phyloP scores from a whole-genome alignment of 768 basidiomycete species.

The Russula abietina region DNA sequence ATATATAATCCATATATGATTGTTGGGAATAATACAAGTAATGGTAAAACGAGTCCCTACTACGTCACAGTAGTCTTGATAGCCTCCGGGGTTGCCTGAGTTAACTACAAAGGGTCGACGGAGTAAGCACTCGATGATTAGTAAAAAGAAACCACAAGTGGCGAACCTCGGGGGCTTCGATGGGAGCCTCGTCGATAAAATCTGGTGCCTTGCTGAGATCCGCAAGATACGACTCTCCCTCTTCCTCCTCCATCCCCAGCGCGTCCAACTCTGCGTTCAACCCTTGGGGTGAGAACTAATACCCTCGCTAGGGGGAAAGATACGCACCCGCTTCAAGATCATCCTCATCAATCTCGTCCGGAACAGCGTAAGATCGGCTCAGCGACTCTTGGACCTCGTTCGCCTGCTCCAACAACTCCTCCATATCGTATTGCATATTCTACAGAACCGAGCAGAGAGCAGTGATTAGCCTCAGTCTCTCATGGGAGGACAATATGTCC shows the following conservation, averaged over 20 bases:
- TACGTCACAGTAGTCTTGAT: constrained; percentile 30
- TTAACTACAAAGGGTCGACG: background rate
- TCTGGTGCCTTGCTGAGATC: constrained; percentile 87
- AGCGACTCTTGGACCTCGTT: constrained; percentile 97
- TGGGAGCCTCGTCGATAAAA: constrained; percentile 84
- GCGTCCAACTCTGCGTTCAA: constrained; percentile 78
- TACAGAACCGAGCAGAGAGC: constrained; percentile 30
- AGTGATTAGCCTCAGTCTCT: background rate
- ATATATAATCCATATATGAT: constrained; percentile 5
- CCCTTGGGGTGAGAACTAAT: background rate
- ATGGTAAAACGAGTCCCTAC: background rate
- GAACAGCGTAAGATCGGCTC: constrained; percentile 89
- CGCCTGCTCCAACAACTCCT: constrained; percentile 91
- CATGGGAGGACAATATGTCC: background rate
- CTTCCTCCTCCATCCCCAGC: constrained; percentile 87
- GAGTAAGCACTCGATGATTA: background rate
- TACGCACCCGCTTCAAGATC: constrained; percentile 88
- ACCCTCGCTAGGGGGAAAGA: background rate
- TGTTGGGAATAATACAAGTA: background rate
- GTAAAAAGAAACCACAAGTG: constrained; percentile 23
- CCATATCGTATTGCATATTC: constrained; percentile 98
- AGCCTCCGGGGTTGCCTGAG: constrained; percentile 22
- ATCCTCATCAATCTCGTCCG: constrained; percentile 96
- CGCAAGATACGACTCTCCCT: constrained; percentile 80
- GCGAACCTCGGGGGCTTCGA: constrained; percentile 58